Evolutionary conservation across 2,329 filamentous ascomycete genomes (phyloP), one percentile per base, ranked within the genome.

Genomic region (Colletotrichum nymphaeae): DNA sequence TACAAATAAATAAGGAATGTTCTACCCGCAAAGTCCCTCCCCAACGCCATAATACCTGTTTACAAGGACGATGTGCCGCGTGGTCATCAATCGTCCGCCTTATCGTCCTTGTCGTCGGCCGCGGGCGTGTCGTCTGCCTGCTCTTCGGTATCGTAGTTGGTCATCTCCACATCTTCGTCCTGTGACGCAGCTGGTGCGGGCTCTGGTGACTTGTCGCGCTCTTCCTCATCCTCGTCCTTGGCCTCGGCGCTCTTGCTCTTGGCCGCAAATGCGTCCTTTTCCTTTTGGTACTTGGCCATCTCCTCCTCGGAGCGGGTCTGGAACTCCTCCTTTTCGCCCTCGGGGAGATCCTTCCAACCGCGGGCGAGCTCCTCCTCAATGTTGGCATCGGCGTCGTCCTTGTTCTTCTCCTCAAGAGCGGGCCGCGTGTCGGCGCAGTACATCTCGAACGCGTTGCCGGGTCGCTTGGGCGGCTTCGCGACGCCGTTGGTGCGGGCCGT

Each of bases 291-390:
- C 75, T 83, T 80, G 53, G 72, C 80, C 53, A 84, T 76, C 66
- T 83, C 83, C 63, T 82, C 77, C 67, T 85, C 83, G 63, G 84
- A 84, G 26, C 83, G 84, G 5, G 80, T 76, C 74, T 87, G 83
- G 67, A 85, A 90, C 64, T 86, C 84, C 30, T 88, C 87, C 78
- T 86, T 87, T 63, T 87, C 84, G 26, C 80, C 81, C 57, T 87
- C 84, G 4, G 86, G 79, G 16, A 91, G 82, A 24, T 88, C 86
- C 72, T 89, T 87, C 89, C 89, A 91, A 55, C 83, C 82, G 14
- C 84, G 85, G n/a, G 84, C 81, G 9, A 91, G 84, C 81, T 90
- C 88, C 64, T 88, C 87, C n/a, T 90, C 88, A 14, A 89, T 79
- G 69, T 84, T 83, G 68, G 83, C 69, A 63, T 78, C 77, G 26